Conservation (phyloP, 2,329 filamentous ascomycete genomes). For the Dryadomyces quercus-mongolicae region DNA sequence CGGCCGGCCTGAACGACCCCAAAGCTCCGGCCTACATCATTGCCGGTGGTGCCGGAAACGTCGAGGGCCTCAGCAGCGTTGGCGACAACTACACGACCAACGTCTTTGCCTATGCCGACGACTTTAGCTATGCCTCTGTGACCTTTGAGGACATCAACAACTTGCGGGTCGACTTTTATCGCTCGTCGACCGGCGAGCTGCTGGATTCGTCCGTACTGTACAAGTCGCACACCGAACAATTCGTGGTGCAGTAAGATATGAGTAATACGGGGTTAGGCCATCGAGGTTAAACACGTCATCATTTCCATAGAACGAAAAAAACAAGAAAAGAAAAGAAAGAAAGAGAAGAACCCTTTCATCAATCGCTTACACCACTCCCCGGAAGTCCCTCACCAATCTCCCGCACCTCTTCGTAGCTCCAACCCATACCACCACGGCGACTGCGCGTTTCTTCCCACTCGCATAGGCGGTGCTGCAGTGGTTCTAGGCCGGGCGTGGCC, state of each 20-base stretch:
- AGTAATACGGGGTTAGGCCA: neutral
- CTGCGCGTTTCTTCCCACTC: conserved; percentile 37
- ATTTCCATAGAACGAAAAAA: neutral
- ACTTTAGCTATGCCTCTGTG: conserved; percentile 39
- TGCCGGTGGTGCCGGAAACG: conserved; percentile 42
- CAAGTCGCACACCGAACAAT: conserved; percentile 32
- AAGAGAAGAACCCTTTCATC: neutral
- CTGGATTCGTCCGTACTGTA: conserved; percentile 35
- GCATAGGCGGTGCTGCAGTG: conserved; percentile 18
- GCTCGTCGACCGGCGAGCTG: conserved; percentile 32
- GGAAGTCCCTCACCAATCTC: conserved; percentile 19
- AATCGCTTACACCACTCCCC: neutral
- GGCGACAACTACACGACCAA: conserved; percentile 30
- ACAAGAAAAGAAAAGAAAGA: neutral
- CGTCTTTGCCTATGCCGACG: conserved; percentile 35
- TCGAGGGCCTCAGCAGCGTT: conserved; percentile 35
- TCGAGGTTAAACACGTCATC: too few species aligned
- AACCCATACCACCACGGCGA: conserved; percentile 38
- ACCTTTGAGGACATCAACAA: conserved; percentile 31
- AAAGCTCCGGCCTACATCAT: conserved; percentile 40
- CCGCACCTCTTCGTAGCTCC: conserved; percentile 26
- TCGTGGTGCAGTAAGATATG: conserved; percentile 25
- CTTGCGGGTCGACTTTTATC: conserved; percentile 37
- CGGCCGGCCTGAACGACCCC: conserved; percentile 25
- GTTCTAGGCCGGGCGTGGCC: conserved; percentile 6